Evolutionary conservation across 2,329 filamentous ascomycete genomes (phyloP).

Genomic region (Talaromyces amestolkiae): DNA sequence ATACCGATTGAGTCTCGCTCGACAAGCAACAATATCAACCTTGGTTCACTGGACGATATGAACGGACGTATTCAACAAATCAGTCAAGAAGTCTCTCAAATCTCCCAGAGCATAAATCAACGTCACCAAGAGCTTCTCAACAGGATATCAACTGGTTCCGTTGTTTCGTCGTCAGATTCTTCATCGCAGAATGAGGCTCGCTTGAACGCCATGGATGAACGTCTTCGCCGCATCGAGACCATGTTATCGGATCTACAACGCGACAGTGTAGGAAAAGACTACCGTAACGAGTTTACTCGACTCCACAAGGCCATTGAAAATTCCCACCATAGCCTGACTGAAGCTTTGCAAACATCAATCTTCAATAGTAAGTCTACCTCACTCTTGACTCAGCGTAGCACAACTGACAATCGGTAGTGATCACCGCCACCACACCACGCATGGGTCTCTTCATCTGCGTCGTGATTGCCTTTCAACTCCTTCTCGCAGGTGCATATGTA

Average conservation of each 20-base stretch:
- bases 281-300: conserved; percentile 53
- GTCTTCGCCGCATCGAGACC: conserved; percentile 55
- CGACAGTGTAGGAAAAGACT: conserved; percentile 58
- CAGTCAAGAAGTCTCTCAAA: conserved; percentile 55
- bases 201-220: conserved; percentile 43
- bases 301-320: conserved; percentile 55
- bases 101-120: conserved; percentile 54
- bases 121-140: conserved; percentile 51
- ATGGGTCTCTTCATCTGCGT: conserved; percentile 66
- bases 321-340: conserved; percentile 53
- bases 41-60: conserved; percentile 75
- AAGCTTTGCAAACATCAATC: conserved; percentile 52
- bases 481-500: conserved; percentile 67
- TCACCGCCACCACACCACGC: conserved; percentile 54
- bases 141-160: conserved; percentile 29
- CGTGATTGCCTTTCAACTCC: conserved; percentile 70
- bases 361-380: conserved; percentile 46
- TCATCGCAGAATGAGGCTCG: conserved; percentile 33
- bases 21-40: conserved; percentile 40
- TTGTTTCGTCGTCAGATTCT: conserved; percentile 21
- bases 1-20: conserved; percentile 32
- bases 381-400: neutral
- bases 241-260: conserved; percentile 51
- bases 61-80: conserved; percentile 73
- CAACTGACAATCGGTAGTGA: conserved; percentile 38